phyloP scores from a whole-genome alignment of 176 grass and related monocot genomes.

The Ampelocalamus luodianensis region DNA sequence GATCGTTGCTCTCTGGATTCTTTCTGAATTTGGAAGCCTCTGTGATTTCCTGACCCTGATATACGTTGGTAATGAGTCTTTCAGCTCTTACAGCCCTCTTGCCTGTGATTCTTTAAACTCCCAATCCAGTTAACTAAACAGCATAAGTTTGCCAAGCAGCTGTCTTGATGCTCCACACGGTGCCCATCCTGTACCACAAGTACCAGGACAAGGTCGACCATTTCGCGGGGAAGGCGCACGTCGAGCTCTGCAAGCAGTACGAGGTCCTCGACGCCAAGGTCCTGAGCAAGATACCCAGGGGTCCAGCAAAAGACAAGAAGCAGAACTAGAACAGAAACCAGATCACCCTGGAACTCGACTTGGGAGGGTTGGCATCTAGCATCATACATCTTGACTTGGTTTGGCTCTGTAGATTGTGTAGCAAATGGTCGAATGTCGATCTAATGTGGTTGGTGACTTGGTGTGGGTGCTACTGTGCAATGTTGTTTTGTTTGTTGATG shows the following conservation, averaged over 20 bases:
- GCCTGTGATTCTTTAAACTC: background rate
- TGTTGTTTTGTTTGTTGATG: background rate
- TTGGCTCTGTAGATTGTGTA: constrained; percentile 4
- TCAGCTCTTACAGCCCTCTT: background rate
- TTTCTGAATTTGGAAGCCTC: constrained; percentile 69
- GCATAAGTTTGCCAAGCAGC: constrained; percentile 31
- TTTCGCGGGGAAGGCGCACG: constrained; percentile 60
- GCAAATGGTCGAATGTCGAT: background rate
- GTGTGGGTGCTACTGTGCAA: background rate
- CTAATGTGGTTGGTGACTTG: constrained; percentile 18
- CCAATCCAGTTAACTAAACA: constrained; percentile 7
- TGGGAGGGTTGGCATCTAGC: background rate
- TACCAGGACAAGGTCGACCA: constrained; percentile 79
- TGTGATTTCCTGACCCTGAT: constrained; percentile 72
- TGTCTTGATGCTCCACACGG: constrained; percentile 65
- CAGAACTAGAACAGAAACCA: constrained; percentile 36
- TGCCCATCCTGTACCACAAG: constrained; percentile 78
- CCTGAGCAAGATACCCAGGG: constrained; percentile 80
- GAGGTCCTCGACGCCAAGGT: constrained; percentile 62
- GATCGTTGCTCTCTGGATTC: constrained; percentile 70
- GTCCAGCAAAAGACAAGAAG: constrained; percentile 62
- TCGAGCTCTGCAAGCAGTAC: constrained; percentile 65
- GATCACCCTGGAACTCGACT: background rate
- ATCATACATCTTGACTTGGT: constrained; percentile 11
- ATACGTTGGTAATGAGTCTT: constrained; percentile 67